Evolutionary conservation across 805 yeast species (phyloP).

Genomic region (Lipomyces anomalus): DNA sequence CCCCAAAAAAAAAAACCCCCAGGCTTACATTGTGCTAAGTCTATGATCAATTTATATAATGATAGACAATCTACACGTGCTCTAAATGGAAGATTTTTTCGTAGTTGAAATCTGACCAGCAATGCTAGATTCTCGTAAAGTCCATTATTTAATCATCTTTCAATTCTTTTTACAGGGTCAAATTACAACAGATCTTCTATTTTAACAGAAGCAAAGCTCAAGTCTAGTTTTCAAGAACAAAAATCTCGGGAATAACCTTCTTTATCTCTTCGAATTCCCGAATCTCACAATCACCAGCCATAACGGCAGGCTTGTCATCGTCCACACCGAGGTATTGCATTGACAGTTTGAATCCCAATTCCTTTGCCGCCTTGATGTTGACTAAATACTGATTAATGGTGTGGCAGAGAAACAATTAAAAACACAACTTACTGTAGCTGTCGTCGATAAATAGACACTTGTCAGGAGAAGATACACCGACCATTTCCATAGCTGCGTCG

Average conservation of each 20-base stretch:
- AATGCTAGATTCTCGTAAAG: too few relatives aligned
- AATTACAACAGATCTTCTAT: too few relatives aligned
- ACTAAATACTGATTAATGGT: conserved; percentile 25
- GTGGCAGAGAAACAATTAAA: neutral
- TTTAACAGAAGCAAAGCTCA: too few relatives aligned
- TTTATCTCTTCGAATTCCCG: conserved; percentile 53
- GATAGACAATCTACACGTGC: too few relatives aligned
- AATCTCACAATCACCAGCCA: conserved; percentile 46
- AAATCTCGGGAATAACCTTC: conserved; percentile 48
- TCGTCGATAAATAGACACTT: conserved; percentile 81
- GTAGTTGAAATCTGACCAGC: too few relatives aligned
- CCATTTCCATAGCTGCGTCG: conserved; percentile 42
- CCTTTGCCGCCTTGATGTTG: conserved; percentile 68
- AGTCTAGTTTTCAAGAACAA: too few relatives aligned
- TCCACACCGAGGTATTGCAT: conserved; percentile 72
- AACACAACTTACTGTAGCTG: conserved; percentile 43
- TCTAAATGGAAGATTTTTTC: too few relatives aligned
- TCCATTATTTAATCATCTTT: too few relatives aligned
- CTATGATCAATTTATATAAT: too few relatives aligned
- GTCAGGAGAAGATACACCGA: conserved; percentile 47
- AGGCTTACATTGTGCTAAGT: too few relatives aligned
- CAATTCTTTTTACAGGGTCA: too few relatives aligned
- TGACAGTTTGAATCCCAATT: conserved; percentile 65
- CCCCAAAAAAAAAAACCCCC: too few relatives aligned
- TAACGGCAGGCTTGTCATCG: conserved; percentile 40